Evolutionary conservation across 768 basidiomycete species (phyloP).

Genomic region (Macrocybe gigantea): DNA sequence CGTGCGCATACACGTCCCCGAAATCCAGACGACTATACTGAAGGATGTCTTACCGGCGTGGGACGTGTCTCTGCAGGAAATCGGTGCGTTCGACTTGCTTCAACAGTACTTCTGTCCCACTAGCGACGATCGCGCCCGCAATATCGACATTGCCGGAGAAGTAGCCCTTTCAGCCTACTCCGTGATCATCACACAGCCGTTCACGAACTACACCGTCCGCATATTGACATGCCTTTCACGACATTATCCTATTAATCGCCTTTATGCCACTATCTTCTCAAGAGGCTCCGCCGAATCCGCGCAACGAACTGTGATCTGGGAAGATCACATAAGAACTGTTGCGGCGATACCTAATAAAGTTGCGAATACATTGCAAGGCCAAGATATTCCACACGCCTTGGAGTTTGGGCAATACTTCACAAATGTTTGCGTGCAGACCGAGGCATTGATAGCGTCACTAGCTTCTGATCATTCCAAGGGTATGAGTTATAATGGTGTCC

Average conservation of each 20-base stretch:
- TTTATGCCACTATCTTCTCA: slow-evolving; percentile 48
- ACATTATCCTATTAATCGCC: slow-evolving; percentile 64
- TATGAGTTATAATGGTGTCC: slow-evolving; percentile 5
- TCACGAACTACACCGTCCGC: slow-evolving; percentile 43
- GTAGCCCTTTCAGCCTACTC: slow-evolving; percentile 59
- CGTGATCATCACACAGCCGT: slow-evolving; percentile 47
- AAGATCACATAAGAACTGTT: slow-evolving; percentile 63
- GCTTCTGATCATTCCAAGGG: slow-evolving; percentile 26
- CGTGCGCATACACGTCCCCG: slow-evolving; percentile 37
- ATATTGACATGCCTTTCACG: slow-evolving; percentile 49
- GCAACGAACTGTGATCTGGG: slow-evolving; percentile 51
- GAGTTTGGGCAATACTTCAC: slow-evolving; percentile 54
- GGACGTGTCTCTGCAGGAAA: slow-evolving; percentile 48
- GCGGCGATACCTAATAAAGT: slow-evolving; percentile 71
- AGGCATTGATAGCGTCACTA: slow-evolving; percentile 43
- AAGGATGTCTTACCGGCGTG: slow-evolving; percentile 66
- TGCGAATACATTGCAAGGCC: slow-evolving; percentile 59
- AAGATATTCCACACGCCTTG: slow-evolving; percentile 40
- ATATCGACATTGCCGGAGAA: slow-evolving; percentile 35
- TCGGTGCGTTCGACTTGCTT: slow-evolving; percentile 37
- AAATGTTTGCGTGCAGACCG: slow-evolving; percentile 43
- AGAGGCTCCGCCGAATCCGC: slow-evolving; percentile 12
- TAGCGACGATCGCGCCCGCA: slow-evolving; percentile 43
- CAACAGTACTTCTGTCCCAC: slow-evolving; percentile 76
- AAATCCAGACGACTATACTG: slow-evolving; percentile 62